Evolutionary conservation across 352 stramenopile species (phyloP), one percentile per base, ranked within the genome.

Genomic region (Pythium periplocum): DNA sequence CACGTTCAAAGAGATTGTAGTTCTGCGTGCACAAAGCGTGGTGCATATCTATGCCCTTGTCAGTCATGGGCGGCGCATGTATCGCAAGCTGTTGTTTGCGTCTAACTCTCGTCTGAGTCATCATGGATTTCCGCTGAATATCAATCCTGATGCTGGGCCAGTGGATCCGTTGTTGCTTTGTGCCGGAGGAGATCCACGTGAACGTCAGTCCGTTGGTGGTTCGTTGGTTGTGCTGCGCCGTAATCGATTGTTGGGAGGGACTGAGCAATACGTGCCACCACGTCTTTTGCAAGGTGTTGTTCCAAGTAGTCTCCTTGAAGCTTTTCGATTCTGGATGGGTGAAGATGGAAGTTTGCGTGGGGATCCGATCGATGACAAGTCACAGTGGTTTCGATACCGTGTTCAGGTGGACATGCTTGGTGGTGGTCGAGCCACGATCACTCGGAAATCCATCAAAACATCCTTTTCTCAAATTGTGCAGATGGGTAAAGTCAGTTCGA

Each of bases 1-100:
- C 30, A 98, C 95, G 0, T 91, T 99, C 46, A 99, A 99, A 60
- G 97, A 99, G 73, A 88, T 99, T 42, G 74, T 99, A 11, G 93
- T 98, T 4, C 98, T 96, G 53, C 80, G 96, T 44, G 55, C 68
- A 11, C 74, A 88, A 57, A 64, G 98, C 42, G 81, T 98, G 26
- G 87, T 99, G 38, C 95, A 98, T 42, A 83, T 99, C 17, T 99
- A 97, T 70, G 94, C 98, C 48, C 80, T 99, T 17, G 85, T 98
- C 10, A 97, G 98, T 47, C 90, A 99, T 64, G 97, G 96, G 4
- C 83, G 97, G 30, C 80, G 96, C 9, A 92, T 98, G 61, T 98
- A 98, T 64, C 80, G 96, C 4, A 97, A 97, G 41, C 78, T 99
- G 8, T 89, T 98, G 38, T 99, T 99, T 66, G 98, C 96, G 5